Evolutionary conservation across 2,329 filamentous ascomycete species (phyloP), one percentile per base, ranked within the genome.

Genomic region (Calycina herbarum): DNA sequence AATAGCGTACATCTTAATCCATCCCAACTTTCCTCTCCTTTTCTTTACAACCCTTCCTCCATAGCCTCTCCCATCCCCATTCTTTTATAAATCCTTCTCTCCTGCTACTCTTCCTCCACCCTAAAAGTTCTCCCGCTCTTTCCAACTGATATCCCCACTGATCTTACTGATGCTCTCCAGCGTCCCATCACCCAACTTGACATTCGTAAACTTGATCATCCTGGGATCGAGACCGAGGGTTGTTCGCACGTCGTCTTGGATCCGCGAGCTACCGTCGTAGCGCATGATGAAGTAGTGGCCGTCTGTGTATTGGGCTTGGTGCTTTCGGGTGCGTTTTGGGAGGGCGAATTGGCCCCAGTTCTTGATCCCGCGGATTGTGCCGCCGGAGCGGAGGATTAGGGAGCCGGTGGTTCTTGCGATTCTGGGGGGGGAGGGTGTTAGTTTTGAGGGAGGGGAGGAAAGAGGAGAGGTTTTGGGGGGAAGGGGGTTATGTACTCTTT

Each of bases 221-320:
- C 95, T 85, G 51, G 95, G 94, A 80, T 99, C 95, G 71, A 96
- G 83, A 61, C 87, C 85, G 71, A 99, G 83, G 20, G 91, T 94
- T 67, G 84, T 85, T 68, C 89, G 85, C 51, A 99, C 85, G 56
- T 88, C 83, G 70, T 91, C 82, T 79, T 98, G 94, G 7, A 91
- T 89, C 61, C 82, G 78, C 7, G 88, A 81, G 66, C 89, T 90
- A 64, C 90, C 82, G 78, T 99, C 95, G 83, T 97, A 99, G 73
- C 95, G 92, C 91, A 99, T 92, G 76, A 96, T 91, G 79, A 99
- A 99, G 85, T 99, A 96, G 82, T 98, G 94, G 64, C 95, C 95
- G 72, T 88, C 86, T 70, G 86, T 86, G 84, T 98, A 90, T 71
- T 88, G 88, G 73, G 90, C 88, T 80, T 97, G 93, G 79, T 96